Conservation (phyloP, 495 filamentous ascomycete species). For the Parachaetomium inaequale region DNA sequence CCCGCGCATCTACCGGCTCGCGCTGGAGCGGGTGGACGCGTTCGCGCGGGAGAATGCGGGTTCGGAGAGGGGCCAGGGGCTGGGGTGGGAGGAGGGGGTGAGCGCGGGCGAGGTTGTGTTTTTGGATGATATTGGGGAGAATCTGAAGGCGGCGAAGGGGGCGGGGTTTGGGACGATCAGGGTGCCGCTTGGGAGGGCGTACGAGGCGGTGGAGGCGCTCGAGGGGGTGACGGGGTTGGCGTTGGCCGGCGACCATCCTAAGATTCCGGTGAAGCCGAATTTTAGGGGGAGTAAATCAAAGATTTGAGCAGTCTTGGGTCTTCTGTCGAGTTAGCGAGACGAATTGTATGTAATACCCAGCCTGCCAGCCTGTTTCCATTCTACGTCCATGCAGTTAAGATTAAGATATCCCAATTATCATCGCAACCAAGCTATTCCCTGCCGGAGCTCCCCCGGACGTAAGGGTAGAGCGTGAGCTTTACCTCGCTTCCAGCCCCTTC, state of each 20-base stretch:
- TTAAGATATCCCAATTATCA: too few species aligned
- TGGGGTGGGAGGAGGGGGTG: conserved; percentile 51
- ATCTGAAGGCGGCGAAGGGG: conserved; percentile 74
- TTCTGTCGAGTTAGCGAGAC: not conserved
- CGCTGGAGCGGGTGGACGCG: conserved; percentile 60
- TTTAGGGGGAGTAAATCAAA: conserved; percentile 35
- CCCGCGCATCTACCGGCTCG: conserved; percentile 70
- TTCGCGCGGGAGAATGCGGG: conserved; percentile 48
- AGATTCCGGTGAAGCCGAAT: conserved; percentile 40
- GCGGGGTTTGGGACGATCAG: conserved; percentile 80
- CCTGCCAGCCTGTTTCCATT: too few species aligned
- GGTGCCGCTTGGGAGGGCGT: conserved; percentile 71
- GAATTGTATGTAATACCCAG: not conserved
- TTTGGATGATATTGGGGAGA: conserved; percentile 93
- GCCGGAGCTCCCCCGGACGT: too few species aligned
- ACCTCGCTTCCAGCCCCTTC: too few species aligned
- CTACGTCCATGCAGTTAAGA: too few species aligned
- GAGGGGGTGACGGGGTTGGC: conserved; percentile 50
- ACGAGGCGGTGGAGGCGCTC: conserved; percentile 61
- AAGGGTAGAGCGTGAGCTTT: too few species aligned
- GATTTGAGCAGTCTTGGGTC: conserved; percentile 28
- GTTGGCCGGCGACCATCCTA: conserved; percentile 45
- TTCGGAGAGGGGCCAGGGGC: conserved; percentile 36
- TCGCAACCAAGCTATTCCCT: too few species aligned
- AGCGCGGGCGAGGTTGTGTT: conserved; percentile 72